Percentiles rank a stretch among this genome's conserved stretches.
Evolutionary conservation across 2,329 filamentous ascomycete genomes (phyloP).

Genomic region (Zymoseptoria tritici): DNA sequence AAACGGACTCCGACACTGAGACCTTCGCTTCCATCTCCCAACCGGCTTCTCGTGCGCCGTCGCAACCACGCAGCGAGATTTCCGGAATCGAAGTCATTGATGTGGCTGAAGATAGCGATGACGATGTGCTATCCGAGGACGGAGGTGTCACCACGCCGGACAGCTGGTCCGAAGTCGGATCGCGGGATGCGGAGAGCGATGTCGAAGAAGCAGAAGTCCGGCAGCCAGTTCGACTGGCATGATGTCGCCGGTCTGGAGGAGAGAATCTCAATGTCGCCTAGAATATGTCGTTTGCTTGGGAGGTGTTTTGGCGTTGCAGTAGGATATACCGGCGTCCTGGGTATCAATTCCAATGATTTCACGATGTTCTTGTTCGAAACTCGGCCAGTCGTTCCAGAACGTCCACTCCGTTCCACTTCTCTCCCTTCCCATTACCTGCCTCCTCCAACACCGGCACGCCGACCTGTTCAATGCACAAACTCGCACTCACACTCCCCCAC

Average conservation of each 20-base stretch:
- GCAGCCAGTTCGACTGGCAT: not conserved
- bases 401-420: constrained; percentile 43
- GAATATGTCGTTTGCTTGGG: not conserved
- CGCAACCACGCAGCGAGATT: constrained; percentile 14
- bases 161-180: constrained; percentile 33
- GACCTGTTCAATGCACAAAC: constrained; percentile 91
- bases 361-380: constrained; percentile 16
- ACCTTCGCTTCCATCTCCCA: constrained; percentile 19
- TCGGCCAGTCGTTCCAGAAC: constrained; percentile 37
- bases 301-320: not conserved
- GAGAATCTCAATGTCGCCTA: not conserved
- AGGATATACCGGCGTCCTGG: not conserved
- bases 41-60: constrained; percentile 14
- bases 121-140: constrained; percentile 29
- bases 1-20: constrained; percentile 23
- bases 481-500: constrained; percentile 76
- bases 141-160: constrained; percentile 31
- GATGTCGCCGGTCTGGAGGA: not conserved
- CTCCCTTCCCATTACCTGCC: constrained; percentile 19
- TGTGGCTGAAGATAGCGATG: constrained; percentile 28
- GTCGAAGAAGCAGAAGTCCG: constrained; percentile 11
- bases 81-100: constrained; percentile 25
- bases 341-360: not conserved
- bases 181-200: constrained; percentile 29
- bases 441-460: constrained; percentile 60